Conservation (phyloP, 163 green algal genomes). For the Volvox carteri region DNA sequence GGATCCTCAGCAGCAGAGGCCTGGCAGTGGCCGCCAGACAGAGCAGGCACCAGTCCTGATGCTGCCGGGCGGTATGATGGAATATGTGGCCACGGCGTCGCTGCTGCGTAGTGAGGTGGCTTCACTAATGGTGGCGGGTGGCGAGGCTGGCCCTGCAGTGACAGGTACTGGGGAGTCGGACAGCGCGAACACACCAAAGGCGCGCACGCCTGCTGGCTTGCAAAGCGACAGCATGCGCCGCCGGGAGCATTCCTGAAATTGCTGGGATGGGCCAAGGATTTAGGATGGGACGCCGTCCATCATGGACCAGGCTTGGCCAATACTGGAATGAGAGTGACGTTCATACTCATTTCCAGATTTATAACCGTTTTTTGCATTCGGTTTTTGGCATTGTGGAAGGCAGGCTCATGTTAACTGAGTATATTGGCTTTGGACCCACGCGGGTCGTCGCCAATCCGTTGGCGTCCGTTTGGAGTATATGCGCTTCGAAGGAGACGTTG, state of each 20-base stretch:
- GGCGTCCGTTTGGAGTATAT: no score
- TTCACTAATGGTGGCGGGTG: background rate
- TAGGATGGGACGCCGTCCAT: background rate
- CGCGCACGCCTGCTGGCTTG: conserved; percentile 40
- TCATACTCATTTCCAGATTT: no score
- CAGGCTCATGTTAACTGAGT: no score
- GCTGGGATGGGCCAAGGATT: background rate
- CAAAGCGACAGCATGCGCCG: conserved; percentile 29
- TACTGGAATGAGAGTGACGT: no score
- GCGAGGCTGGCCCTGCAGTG: background rate
- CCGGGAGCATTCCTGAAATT: conserved; percentile 3
- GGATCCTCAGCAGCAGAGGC: background rate
- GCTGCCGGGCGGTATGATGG: conserved; percentile 39
- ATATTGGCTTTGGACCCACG: no score
- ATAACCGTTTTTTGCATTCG: no score
- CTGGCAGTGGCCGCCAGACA: background rate
- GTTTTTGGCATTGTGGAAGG: no score
- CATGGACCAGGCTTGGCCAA: no score
- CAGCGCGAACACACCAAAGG: background rate
- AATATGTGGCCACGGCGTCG: conserved; percentile 27
- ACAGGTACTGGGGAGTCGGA: background rate
- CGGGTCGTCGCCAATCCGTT: no score
- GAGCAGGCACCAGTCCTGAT: background rate
- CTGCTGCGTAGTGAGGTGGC: conserved; percentile 52
- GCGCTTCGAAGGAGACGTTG: no score